phyloP scores from a whole-genome alignment of 2,329 filamentous ascomycete species.

The Drechslera avenae region DNA sequence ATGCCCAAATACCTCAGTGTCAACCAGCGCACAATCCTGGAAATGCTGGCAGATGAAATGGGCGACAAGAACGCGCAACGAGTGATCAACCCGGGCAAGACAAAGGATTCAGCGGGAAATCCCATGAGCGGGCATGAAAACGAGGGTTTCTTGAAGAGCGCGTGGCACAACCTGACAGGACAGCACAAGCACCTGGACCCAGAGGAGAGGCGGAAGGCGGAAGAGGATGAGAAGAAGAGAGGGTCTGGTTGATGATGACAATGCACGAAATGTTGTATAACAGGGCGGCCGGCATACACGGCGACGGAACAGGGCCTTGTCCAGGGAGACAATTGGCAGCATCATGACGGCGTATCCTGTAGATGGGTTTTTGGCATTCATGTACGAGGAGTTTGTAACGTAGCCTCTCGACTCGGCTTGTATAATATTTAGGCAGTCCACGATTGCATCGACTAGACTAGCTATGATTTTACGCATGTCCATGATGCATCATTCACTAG shows the following conservation, averaged over 20 bases:
- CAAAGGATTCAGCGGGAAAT: constrained; percentile 38
- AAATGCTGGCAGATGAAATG: constrained; percentile 97
- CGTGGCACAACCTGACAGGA: constrained; percentile 92
- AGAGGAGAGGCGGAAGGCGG: constrained; percentile 41
- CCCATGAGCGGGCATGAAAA: constrained; percentile 63
- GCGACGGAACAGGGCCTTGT: constrained; percentile 13
- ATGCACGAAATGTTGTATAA: constrained; percentile 13
- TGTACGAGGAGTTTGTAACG: constrained; percentile 29
- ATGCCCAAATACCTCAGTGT: constrained; percentile 94
- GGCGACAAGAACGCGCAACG: constrained; percentile 88
- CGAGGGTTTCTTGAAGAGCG: constrained; percentile 89
- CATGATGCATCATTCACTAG: neutral
- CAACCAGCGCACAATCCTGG: constrained; percentile 89
- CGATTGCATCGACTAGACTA: neutral
- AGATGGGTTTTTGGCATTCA: constrained; percentile 10
- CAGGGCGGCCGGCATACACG: constrained; percentile 13
- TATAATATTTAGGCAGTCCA: constrained; percentile 20
- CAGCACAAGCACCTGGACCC: constrained; percentile 55
- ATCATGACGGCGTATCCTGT: constrained; percentile 36
- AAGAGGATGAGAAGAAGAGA: constrained; percentile 40
- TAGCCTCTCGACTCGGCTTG: constrained; percentile 46
- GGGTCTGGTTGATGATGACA: constrained; percentile 38
- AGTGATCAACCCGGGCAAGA: constrained; percentile 78
- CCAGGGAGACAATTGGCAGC: constrained; percentile 28
- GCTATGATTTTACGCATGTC: neutral